Conservation (phyloP, 73 alveolate genomes). For the Urostyla sp. region DNA sequence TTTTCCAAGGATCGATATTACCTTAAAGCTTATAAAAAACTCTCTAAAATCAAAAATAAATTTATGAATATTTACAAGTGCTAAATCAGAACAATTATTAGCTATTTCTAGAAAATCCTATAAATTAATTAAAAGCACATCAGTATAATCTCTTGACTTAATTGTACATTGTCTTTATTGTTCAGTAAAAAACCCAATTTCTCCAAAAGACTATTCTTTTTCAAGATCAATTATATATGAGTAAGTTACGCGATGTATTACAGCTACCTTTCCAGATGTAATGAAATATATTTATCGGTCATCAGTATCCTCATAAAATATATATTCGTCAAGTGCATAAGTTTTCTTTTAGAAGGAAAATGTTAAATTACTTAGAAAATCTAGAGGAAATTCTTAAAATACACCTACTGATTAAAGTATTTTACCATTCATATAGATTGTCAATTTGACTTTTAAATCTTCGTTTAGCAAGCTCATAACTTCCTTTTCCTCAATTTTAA, state of each 20-base stretch:
- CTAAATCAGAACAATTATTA: conserved; percentile 18
- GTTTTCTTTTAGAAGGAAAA: background rate
- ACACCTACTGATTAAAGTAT: conserved; percentile 62
- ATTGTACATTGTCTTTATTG: conserved; percentile 72
- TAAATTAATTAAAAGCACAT: conserved; percentile 42
- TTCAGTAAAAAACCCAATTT: conserved; percentile 75
- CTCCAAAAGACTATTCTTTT: conserved; percentile 78
- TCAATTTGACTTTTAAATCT: conserved; percentile 60
- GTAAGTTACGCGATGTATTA: conserved; percentile 29
- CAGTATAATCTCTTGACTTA: conserved; percentile 78
- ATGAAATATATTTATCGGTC: conserved; percentile 70
- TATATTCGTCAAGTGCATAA: conserved; percentile 73
- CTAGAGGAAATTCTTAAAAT: conserved; percentile 64
- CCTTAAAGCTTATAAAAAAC: background rate
- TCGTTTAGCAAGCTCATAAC: conserved; percentile 65
- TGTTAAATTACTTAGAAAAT: conserved; percentile 60
- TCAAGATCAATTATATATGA: conserved; percentile 32
- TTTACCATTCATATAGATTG: conserved; percentile 64
- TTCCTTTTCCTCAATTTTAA: conserved; percentile 77
- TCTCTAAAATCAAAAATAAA: background rate
- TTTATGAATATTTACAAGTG: background rate
- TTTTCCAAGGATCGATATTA: conserved; percentile 4
- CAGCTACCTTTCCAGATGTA: conserved; percentile 71
- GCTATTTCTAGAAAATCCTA: conserved; percentile 41
- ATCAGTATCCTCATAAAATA: conserved; percentile 42